Conservation (phyloP, 2,329 filamentous ascomycete genomes). For the Sporothrix sp. region DNA sequence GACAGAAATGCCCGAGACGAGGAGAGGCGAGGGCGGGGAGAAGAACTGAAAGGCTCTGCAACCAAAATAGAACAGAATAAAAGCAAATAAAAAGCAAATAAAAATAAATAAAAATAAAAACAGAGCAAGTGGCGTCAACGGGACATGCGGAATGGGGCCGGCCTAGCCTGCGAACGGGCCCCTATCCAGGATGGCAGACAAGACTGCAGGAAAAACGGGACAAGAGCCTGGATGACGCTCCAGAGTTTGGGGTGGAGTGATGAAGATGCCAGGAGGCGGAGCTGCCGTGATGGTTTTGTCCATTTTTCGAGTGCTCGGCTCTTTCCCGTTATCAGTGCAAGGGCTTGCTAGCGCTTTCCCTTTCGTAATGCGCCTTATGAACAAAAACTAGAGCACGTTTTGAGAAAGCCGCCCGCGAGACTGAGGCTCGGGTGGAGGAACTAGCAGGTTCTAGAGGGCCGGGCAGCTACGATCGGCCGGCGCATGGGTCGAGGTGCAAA, state of each 20-base stretch:
- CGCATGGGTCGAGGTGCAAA: neutral
- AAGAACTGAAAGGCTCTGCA: neutral
- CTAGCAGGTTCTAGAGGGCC: neutral
- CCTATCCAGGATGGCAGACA: neutral
- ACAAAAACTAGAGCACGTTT: constrained; percentile 8
- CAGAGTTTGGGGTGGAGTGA: neutral
- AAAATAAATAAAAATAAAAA: too few relatives aligned
- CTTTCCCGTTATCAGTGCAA: constrained; percentile 1
- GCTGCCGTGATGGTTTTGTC: constrained; percentile 5
- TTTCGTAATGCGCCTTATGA: constrained; percentile 10
- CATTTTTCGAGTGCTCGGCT: neutral
- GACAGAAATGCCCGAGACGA: neutral
- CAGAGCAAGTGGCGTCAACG: neutral
- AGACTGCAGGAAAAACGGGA: neutral
- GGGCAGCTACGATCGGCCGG: neutral
- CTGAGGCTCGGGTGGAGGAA: neutral
- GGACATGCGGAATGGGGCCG: neutral
- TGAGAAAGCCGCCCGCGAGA: too few relatives aligned
- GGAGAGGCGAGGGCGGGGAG: neutral
- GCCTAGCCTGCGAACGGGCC: neutral
- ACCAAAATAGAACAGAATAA: too few relatives aligned
- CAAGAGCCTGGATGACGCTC: too few relatives aligned
- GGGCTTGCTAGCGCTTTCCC: neutral
- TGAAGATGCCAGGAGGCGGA: neutral
- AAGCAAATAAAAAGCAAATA: neutral